Evolutionary conservation across 495 filamentous ascomycete species (phyloP).

Genomic region (Penicillium waksmanii): DNA sequence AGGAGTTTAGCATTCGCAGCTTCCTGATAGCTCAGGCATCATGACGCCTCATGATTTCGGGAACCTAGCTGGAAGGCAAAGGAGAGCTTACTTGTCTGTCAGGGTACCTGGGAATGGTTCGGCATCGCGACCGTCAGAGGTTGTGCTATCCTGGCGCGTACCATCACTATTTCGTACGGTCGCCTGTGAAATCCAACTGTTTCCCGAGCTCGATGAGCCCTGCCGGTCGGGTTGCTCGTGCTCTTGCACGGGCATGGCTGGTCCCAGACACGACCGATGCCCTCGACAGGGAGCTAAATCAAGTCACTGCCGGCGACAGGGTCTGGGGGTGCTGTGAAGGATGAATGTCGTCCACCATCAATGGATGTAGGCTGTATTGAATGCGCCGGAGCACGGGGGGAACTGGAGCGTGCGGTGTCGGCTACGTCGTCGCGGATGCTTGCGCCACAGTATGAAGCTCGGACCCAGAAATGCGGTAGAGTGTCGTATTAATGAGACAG

Average conservation of each 20-base stretch:
- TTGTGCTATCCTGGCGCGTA: conserved; percentile 23
- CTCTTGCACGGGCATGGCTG: conserved; percentile 42
- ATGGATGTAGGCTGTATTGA: conserved; percentile 16
- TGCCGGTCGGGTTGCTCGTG: conserved; percentile 39
- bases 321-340: conserved; percentile 13
- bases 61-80: neutral
- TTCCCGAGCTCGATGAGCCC: conserved; percentile 50
- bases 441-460: conserved; percentile 22
- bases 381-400: conserved; percentile 12
- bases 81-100: conserved; percentile 44
- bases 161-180: conserved; percentile 43
- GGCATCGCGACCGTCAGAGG: conserved; percentile 35
- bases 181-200: conserved; percentile 50
- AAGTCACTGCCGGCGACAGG: conserved; percentile 27
- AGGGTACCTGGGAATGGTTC: conserved; percentile 35
- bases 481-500: neutral
- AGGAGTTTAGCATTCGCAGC: conserved; percentile 7
- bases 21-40: neutral
- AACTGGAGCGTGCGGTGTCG: conserved; percentile 17
- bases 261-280: conserved; percentile 21
- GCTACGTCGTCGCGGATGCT: conserved; percentile 19
- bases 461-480: conserved; percentile 12
- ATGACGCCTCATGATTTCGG: neutral
- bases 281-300: conserved; percentile 24
- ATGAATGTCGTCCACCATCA: conserved; percentile 28